Conservation (phyloP, 192 early-diverging fungal species). For the Coemansia guatemalensis region DNA sequence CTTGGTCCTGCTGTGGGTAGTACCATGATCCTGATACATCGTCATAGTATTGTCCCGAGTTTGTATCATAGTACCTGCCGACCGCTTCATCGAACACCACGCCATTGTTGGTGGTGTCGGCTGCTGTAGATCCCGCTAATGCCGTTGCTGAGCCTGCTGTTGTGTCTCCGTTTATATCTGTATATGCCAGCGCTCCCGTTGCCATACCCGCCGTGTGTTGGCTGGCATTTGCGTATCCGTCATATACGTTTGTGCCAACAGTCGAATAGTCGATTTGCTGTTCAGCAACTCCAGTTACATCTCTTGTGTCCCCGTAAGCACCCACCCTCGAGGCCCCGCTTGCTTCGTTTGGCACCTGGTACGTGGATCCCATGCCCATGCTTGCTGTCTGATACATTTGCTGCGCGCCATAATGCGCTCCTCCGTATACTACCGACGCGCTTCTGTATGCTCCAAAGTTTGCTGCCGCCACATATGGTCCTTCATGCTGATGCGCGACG, state of each 20-base stretch:
- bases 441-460: slow-evolving; percentile 33
- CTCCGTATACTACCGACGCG: slow-evolving; percentile 40
- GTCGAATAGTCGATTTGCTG: too few species aligned
- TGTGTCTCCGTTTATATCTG: too few species aligned
- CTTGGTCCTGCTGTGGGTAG: slow-evolving; percentile 25
- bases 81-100: slow-evolving; percentile 35
- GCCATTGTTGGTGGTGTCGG: slow-evolving; percentile 2
- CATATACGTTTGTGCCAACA: too few species aligned
- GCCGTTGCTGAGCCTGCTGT: neutral
- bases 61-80: slow-evolving; percentile 49
- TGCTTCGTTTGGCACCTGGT: slow-evolving; percentile 8
- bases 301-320: too few species aligned
- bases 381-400: slow-evolving; percentile 11
- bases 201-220: too few species aligned
- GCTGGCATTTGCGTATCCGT: too few species aligned
- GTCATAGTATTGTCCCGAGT: slow-evolving; percentile 51
- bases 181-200: too few species aligned
- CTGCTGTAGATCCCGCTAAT: neutral
- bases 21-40: slow-evolving; percentile 42
- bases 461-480: neutral
- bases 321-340: too few species aligned
- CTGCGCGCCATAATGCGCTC: slow-evolving; percentile 20
- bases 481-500: slow-evolving; percentile 9
- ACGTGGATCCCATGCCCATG: neutral
- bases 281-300: too few species aligned